A percentile compares a stretch with the other conserved stretches of the same genome.
Conservation (phyloP, 208 protist species). For the Trypanosoma grayi region DNA sequence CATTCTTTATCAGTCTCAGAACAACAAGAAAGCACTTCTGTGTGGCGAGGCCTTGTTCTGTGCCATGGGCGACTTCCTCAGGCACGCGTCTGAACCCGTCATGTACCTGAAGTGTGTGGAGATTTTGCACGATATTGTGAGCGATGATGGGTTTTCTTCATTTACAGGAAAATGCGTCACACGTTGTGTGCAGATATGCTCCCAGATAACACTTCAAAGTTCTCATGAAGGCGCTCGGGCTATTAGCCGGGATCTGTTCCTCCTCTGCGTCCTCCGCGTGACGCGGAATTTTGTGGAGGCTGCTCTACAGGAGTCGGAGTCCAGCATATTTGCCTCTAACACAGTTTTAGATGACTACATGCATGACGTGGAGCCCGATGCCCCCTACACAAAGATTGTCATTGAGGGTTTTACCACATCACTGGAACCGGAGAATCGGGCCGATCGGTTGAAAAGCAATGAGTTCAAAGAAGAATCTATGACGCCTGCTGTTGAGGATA, state of each 20-base stretch:
- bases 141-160: constrained; percentile 22
- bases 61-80: constrained; percentile 38
- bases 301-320: neutral
- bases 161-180: constrained; percentile 40
- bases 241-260: constrained; percentile 28
- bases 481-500: neutral
- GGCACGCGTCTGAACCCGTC: constrained; percentile 27
- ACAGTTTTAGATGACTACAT: constrained; percentile 62
- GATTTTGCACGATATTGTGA: constrained; percentile 38
- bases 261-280: constrained; percentile 29
- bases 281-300: constrained; percentile 37
- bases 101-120: constrained; percentile 43
- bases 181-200: constrained; percentile 48
- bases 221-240: constrained; percentile 34
- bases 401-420: constrained; percentile 13
- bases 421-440: neutral
- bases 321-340: constrained; percentile 42
- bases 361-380: constrained; percentile 59
- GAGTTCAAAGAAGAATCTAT: no score
- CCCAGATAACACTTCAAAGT: constrained; percentile 31
- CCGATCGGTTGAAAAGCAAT: constrained; percentile 4
- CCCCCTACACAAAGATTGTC: constrained; percentile 42
- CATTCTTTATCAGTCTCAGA: constrained; percentile 34
- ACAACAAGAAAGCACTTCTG: constrained; percentile 11
- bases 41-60: constrained; percentile 42